phyloP scores from a whole-genome alignment of 371 early-diverging fungal genomes.

The Syncephalastrum sp. region DNA sequence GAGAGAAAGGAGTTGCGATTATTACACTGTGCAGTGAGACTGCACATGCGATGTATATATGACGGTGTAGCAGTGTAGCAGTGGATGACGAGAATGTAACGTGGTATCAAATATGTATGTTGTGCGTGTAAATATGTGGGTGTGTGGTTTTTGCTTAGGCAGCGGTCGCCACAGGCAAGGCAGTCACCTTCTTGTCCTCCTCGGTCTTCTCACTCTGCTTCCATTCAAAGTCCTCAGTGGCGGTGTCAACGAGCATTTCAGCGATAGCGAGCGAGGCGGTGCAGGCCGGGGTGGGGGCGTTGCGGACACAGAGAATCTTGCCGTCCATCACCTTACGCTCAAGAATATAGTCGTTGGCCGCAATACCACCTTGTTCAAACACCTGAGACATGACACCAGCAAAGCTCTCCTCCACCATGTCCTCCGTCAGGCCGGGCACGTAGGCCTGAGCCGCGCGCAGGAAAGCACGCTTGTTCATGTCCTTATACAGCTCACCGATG shows the following conservation, averaged over 20 bases:
- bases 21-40: too few species aligned
- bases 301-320: conserved; percentile 44
- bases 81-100: too few species aligned
- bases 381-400: conserved; percentile 54
- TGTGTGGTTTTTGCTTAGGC: conserved; percentile 4
- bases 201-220: conserved; percentile 11
- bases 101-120: too few species aligned
- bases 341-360: conserved; percentile 48
- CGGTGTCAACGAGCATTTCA: conserved; percentile 46
- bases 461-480: conserved; percentile 49
- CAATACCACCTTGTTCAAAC: conserved; percentile 46
- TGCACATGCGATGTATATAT: too few species aligned
- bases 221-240: conserved; percentile 50
- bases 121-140: too few species aligned
- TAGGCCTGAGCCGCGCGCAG: conserved; percentile 47
- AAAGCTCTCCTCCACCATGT: conserved; percentile 54
- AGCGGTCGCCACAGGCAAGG: conserved; percentile 12
- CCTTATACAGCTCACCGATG: conserved; percentile 48
- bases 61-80: too few species aligned
- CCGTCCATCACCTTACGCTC: conserved; percentile 50
- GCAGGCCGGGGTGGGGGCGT: conserved; percentile 53
- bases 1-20: conserved; percentile 4
- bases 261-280: conserved; percentile 53
- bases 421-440: conserved; percentile 45
- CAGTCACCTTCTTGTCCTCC: conserved; percentile 8